Base-by-base conservation (phyloP, 192 early-diverging fungal genomes). In the Funneliformis mosseae region DNA sequence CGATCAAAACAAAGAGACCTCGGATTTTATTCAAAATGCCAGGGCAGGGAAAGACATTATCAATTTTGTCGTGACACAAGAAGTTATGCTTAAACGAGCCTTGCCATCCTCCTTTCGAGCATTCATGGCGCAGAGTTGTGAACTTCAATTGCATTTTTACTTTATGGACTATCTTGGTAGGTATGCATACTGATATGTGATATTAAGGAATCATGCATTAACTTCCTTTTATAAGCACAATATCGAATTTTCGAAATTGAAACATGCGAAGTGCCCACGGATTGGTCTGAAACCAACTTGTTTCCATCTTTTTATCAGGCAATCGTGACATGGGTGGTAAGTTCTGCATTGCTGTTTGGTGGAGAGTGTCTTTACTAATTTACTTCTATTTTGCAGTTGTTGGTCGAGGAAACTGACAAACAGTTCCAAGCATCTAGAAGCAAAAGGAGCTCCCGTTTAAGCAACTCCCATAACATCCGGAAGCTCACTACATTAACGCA, bases 111-210 rank as follows among this genome's bases (percentile, higher is more conserved):
- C 25, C 2, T 78, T 78, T 78, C 9, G 48, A 50, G 23, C 27
- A 9, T 78, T 69, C 33, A 78, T 78, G 62, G 77, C 69, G 0
- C 77, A 78, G 4, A n/a, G 25, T 78, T 50, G 69, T 68, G 77
- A 59, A 21, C n/a, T 68, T 10, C 69, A 39, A 38, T 25, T 78
- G 10, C 63, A 46, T 5, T 78, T 78, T 12, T 78, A 78, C 59
- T 69, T 78, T 16, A 78, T 78, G 66, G 77, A 78, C 48, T 78
- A 78, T 68, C 38, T 67, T 8, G 38, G 77, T 78, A 78, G 48
- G 64, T 68, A 38, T 39, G 28, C 27, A 76, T 64, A 61, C 64
- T 12, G 14, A 41, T 76, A 76, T 28, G 8, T 28, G 38, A 33
- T 38, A 66, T 38, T 4, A 28, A 66, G 38, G 12, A 66, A 66